phyloP scores from a whole-genome alignment of 192 early-diverging fungal genomes.

The Backusella morwellensis region DNA sequence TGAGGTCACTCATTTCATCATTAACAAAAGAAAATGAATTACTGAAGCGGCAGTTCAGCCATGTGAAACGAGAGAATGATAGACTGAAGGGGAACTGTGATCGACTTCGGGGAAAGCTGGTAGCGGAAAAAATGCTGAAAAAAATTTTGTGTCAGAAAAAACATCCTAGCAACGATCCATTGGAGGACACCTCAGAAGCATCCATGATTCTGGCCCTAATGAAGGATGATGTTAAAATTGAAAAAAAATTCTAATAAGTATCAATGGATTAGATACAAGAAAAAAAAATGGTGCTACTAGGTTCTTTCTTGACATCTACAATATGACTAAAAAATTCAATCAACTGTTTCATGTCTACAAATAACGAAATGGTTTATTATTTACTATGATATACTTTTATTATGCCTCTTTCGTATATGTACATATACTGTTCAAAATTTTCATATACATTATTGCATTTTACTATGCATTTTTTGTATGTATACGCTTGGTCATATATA shows the following conservation, averaged over 20 bases:
- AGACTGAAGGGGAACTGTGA: conserved; percentile 41
- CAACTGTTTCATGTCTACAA: background rate
- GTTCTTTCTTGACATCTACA: background rate
- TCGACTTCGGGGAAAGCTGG: conserved; percentile 45
- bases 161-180: background rate
- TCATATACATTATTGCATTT: background rate
- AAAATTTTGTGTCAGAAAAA: background rate
- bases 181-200: background rate
- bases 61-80: conserved; percentile 41
- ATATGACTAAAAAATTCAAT: background rate
- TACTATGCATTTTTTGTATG: background rate
- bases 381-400: background rate
- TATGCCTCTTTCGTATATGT: background rate
- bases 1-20: conserved; percentile 39
- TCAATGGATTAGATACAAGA: background rate
- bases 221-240: background rate
- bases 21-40: conserved; percentile 41
- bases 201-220: background rate
- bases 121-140: conserved; percentile 51
- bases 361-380: background rate
- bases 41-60: conserved; percentile 38
- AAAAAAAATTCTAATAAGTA: background rate
- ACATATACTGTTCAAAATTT: background rate
- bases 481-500: background rate
- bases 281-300: background rate